phyloP scores from a whole-genome alignment of 345 rosid species.

The Hypericum androsaemum region DNA sequence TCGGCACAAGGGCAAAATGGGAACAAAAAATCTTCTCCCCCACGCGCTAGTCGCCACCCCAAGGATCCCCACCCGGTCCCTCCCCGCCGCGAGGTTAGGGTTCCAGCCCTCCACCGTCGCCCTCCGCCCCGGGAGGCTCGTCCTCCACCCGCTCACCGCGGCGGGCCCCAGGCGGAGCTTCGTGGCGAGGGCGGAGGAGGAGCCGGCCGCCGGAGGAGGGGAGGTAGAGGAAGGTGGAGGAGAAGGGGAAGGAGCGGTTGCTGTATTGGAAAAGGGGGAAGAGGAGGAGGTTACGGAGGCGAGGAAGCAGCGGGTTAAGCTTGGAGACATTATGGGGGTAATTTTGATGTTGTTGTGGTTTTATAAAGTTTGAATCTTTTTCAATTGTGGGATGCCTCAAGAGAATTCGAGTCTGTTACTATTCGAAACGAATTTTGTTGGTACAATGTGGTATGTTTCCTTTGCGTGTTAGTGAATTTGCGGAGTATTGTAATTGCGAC shows the following conservation, averaged over 20 bases:
- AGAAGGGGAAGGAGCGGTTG: constrained; percentile 6
- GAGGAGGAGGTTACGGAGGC: constrained; percentile 35
- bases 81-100: constrained; percentile 28
- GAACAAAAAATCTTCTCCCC: too few species aligned
- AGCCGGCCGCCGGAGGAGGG: constrained; percentile 28
- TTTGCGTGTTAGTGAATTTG: too few species aligned
- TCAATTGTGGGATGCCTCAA: too few species aligned
- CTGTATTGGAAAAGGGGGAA: neutral
- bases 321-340: constrained; percentile 77
- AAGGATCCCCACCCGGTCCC: constrained; percentile 21
- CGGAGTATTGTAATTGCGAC: too few species aligned
- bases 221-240: constrained; percentile 19
- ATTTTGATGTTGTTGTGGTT: neutral
- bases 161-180: constrained; percentile 29
- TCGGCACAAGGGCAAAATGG: too few species aligned
- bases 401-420: too few species aligned
- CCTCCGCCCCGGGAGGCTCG: constrained; percentile 5
- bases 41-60: constrained; percentile 51
- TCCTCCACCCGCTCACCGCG: constrained; percentile 14
- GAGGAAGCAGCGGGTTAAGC: constrained; percentile 40
- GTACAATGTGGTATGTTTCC: too few species aligned
- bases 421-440: too few species aligned
- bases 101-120: constrained; percentile 29
- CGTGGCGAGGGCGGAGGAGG: constrained; percentile 48
- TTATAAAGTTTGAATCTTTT: too few species aligned